Percentiles rank a stretch among this genome's conserved stretches.
phyloP scores from a whole-genome alignment of 2,329 filamentous ascomycete genomes.

The Sarocladiaceae sp. region DNA sequence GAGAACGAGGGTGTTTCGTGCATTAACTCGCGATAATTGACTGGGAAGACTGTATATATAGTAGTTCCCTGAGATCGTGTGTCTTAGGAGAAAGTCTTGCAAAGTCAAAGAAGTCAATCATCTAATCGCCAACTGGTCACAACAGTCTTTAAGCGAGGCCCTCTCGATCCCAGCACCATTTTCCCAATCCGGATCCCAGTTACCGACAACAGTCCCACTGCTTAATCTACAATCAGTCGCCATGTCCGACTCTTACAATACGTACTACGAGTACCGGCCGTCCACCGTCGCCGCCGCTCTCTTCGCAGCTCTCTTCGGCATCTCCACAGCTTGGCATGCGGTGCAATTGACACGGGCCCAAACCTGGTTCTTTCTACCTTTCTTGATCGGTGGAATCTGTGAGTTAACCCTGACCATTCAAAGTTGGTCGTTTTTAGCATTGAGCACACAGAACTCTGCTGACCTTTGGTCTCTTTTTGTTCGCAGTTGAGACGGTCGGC shows the following conservation, averaged over 20 bases:
- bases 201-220: neutral
- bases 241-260: neutral
- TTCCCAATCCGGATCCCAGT: too few relatives aligned
- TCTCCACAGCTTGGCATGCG: slow-evolving; percentile 33
- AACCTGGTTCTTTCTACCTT: slow-evolving; percentile 43
- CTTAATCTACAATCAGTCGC: neutral
- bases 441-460: too few relatives aligned
- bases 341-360: slow-evolving; percentile 34
- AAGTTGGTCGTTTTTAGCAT: neutral
- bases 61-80: too few relatives aligned
- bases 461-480: too few relatives aligned
- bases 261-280: slow-evolving; percentile 24
- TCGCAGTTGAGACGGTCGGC: slow-evolving; percentile 29
- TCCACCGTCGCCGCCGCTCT: slow-evolving; percentile 37
- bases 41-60: too few relatives aligned
- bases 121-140: too few relatives aligned
- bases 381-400: slow-evolving; percentile 39
- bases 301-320: slow-evolving; percentile 37
- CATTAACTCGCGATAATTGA: too few relatives aligned
- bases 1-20: too few relatives aligned
- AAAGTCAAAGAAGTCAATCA: too few relatives aligned
- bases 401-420: slow-evolving; percentile 20
- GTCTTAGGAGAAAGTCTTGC: too few relatives aligned
- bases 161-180: too few relatives aligned
- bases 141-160: too few relatives aligned